Base-by-base conservation (phyloP, 805 yeast species). In the Hagleromyces aurorensis region DNA sequence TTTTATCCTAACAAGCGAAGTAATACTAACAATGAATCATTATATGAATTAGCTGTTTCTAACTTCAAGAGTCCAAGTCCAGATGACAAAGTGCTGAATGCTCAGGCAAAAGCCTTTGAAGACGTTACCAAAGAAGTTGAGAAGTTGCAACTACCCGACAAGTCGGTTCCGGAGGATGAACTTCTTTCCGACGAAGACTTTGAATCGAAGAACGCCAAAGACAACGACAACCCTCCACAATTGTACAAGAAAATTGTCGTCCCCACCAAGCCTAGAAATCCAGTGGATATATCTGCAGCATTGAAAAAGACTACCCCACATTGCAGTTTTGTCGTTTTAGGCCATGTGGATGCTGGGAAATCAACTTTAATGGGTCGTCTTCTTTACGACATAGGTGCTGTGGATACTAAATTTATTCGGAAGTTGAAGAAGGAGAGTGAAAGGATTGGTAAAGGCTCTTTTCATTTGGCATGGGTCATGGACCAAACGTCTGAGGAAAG, bases 391-490 rank as follows among this genome's bases (percentile, higher is more conserved):
- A 85, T 96, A 11, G 96, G 96, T 37, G 84, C 96, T 24, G 98
- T 91, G 32, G 96, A 89, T 61, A 85, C 84, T 66, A 81, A 95
- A 62, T 85, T 95, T 16, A 91, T 91, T 38, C 96, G 93, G 47
- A 91, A 89, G 62, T 82, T 89, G 57, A 95, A 91, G 66, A 76
- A 81, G 55, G 98, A 91, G 64, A 96, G 97, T 41, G 87, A 86
- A 61, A 95, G 87, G 47, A 94, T 96, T 21, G 97, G 98, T 54
- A 83, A 96, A 65, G 96, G 87, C 62, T 96, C 96, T 50, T 91
- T 97, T 94, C 91, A 89, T 62, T 69, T 91, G 46, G 89, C 97
- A 6, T 91, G 98, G 98, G 91, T 91, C 40, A 87, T 91, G 96
- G 99, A 91, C 59, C 89, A 96, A 54, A 91, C 93, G 61, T 81